Conservation (phyloP, 1,284 basidiomycete genomes). For the Schizophyllum amplum region DNA sequence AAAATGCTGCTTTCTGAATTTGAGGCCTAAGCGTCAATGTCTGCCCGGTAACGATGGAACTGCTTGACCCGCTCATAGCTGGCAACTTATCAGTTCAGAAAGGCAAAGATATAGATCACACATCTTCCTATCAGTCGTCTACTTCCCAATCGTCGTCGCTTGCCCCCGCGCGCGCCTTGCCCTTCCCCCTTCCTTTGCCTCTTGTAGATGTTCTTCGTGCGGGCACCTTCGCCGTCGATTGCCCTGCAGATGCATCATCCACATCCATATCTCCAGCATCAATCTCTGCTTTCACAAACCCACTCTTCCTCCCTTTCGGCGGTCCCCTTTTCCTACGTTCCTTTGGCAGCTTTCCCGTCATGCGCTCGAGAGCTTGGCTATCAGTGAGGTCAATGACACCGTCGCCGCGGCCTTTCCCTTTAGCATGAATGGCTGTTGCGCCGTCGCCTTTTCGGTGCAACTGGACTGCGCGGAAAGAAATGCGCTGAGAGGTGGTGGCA, state of each 20-base stretch:
- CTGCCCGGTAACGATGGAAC: too few species aligned
- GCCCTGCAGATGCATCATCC: background rate
- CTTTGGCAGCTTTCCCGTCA: constrained; percentile 24
- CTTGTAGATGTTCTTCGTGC: background rate
- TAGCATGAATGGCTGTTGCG: constrained; percentile 3
- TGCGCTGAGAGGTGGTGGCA: constrained; percentile 50
- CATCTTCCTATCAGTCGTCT: constrained; percentile 23
- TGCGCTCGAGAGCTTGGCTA: constrained; percentile 19
- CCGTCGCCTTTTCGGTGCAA: constrained; percentile 32
- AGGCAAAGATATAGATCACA: too few species aligned
- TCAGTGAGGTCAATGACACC: background rate
- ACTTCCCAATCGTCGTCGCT: background rate
- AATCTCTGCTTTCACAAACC: constrained; percentile 10
- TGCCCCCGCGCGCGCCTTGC: background rate
- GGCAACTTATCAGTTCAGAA: too few species aligned
- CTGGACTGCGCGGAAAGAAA: constrained; percentile 56
- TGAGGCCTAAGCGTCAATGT: too few species aligned
- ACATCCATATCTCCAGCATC: constrained; percentile 7
- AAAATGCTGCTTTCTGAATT: too few species aligned
- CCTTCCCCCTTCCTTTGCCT: background rate
- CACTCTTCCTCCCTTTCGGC: constrained; percentile 11
- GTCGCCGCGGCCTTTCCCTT: constrained; percentile 11
- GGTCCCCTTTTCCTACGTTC: constrained; percentile 12
- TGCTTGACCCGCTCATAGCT: too few species aligned
- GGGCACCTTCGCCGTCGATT: background rate